Conservation (phyloP, 1,284 basidiomycete genomes). For the Ceratobasidium sp. region DNA sequence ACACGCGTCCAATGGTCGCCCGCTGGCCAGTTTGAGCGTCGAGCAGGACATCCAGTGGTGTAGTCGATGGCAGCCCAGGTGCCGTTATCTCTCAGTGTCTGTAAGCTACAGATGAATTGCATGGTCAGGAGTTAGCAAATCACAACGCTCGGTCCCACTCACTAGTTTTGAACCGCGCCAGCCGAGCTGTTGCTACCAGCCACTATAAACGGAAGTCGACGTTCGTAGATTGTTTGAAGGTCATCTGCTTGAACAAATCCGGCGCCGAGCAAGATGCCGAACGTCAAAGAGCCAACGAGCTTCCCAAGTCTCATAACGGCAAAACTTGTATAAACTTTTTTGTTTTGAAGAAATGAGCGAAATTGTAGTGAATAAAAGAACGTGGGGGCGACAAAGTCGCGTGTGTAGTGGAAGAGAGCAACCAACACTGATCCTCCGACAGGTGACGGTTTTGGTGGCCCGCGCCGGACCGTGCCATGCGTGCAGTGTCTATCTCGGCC, state of each 20-base stretch:
- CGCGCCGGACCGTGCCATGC: not conserved
- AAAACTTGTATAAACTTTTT: not conserved
- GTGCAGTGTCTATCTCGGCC: not conserved
- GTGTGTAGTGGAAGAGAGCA: not conserved
- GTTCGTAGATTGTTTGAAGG: slow-evolving; percentile 41
- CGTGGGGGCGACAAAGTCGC: not conserved
- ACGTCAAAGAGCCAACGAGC: not conserved
- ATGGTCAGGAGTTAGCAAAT: not conserved
- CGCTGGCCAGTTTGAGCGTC: slow-evolving; percentile 76
- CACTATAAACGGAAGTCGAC: slow-evolving; percentile 30
- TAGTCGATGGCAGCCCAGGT: slow-evolving; percentile 64
- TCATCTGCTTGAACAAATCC: slow-evolving; percentile 5
- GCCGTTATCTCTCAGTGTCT: slow-evolving; percentile 8
- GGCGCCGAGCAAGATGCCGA: not conserved
- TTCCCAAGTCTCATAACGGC: not conserved
- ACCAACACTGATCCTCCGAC: not conserved
- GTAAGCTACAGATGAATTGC: not conserved
- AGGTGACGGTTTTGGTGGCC: not conserved
- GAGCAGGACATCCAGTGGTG: slow-evolving; percentile 69
- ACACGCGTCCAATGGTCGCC: slow-evolving; percentile 71
- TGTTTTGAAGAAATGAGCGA: not conserved
- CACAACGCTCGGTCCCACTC: not conserved
- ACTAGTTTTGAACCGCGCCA: not conserved
- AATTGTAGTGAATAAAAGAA: slow-evolving; percentile 1
- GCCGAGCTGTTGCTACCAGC: not conserved